Percentiles rank a stretch among this genome's conserved stretches.
Evolutionary conservation across 208 protist genomes (phyloP).

Genomic region (Leishmania mexicana): DNA sequence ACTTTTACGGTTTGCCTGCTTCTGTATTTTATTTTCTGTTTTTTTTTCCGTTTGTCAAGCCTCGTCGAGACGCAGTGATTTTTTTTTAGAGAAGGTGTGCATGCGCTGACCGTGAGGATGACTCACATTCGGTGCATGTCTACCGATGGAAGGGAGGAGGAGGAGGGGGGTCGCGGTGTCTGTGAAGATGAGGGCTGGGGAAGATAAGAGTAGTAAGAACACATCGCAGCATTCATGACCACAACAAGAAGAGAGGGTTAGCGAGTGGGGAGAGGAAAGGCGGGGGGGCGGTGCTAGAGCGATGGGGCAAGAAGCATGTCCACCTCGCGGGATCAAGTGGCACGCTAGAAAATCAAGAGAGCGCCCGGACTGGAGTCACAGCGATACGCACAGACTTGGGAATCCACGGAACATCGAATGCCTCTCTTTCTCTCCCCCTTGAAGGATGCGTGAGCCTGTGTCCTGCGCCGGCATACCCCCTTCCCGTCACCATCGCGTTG

Average conservation of each 20-base stretch:
- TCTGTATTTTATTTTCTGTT: background rate
- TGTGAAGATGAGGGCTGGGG: background rate
- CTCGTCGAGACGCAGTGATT: background rate
- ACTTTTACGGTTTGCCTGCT: background rate
- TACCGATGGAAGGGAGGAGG: background rate
- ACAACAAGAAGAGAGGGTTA: slow-evolving; percentile 8
- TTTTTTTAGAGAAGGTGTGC: background rate
- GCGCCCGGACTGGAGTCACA: background rate
- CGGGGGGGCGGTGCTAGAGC: background rate
- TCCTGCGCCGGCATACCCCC: background rate
- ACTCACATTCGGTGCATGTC: background rate
- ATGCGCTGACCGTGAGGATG: background rate
- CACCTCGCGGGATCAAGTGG: background rate
- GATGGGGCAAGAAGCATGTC: background rate
- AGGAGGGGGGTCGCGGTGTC: background rate
- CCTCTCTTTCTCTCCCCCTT: background rate
- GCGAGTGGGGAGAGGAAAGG: background rate
- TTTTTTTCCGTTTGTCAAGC: background rate
- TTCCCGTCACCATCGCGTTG: background rate
- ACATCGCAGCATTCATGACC: background rate
- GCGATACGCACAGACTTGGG: too few relatives aligned
- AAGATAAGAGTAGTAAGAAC: background rate
- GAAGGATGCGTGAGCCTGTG: background rate
- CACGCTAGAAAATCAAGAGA: background rate
- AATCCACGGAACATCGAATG: background rate